Conservation (phyloP, 2,329 filamentous ascomycete genomes). For the Aspergillus sp. region DNA sequence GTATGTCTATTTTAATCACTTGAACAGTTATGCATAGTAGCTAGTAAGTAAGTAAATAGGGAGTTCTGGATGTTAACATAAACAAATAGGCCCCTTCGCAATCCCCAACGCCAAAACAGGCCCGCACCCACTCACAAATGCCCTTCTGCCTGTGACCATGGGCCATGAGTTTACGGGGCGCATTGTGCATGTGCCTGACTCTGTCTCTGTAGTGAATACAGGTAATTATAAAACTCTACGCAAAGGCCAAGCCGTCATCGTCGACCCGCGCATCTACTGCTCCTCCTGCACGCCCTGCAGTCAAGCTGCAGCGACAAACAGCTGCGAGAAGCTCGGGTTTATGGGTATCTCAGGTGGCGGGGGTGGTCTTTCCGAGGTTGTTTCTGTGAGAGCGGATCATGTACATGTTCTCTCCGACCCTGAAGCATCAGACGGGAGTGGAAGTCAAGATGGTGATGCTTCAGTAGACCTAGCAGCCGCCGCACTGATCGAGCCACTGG, state of each 20-base stretch:
- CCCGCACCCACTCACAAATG: slow-evolving; percentile 10
- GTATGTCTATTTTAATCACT: background rate
- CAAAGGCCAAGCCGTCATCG: slow-evolving; percentile 11
- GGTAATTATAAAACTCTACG: background rate
- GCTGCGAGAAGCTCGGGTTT: slow-evolving; percentile 12
- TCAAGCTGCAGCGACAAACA: slow-evolving; percentile 6
- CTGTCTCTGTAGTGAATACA: background rate
- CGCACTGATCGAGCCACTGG: slow-evolving; percentile 14
- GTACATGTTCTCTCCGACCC: slow-evolving; percentile 4
- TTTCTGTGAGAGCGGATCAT: slow-evolving; percentile 5
- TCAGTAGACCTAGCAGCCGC: slow-evolving; percentile 9
- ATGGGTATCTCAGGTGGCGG: slow-evolving; percentile 14
- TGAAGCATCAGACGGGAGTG: background rate
- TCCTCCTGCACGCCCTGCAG: slow-evolving; percentile 5
- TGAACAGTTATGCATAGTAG: too few species aligned
- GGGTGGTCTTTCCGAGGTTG: slow-evolving; percentile 10
- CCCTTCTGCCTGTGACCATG: slow-evolving; percentile 10
- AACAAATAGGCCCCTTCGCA: slow-evolving; percentile 6
- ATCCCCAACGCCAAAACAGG: slow-evolving; percentile 4
- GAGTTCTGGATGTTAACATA: too few species aligned
- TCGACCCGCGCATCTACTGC: slow-evolving; percentile 16
- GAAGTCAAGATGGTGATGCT: background rate
- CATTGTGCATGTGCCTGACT: slow-evolving; percentile 1
- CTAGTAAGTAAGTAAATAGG: too few species aligned
- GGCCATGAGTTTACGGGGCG: slow-evolving; percentile 15